phyloP scores from a whole-genome alignment of 805 yeast species.

The Cyberlindnera misumaiensis region DNA sequence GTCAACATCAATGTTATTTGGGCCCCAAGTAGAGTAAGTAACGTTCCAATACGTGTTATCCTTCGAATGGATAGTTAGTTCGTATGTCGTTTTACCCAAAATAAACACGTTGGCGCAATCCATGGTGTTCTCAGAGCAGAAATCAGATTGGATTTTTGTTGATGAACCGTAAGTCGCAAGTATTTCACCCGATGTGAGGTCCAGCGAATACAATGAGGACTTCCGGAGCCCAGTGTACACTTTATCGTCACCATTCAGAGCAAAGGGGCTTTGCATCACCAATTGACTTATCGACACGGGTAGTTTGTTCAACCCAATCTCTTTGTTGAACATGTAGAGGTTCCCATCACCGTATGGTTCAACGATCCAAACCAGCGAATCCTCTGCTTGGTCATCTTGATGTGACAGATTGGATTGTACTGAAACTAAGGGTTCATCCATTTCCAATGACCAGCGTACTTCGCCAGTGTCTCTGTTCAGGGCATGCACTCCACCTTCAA shows the following conservation, averaged over 20 bases:
- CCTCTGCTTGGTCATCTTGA: slow-evolving; percentile 13
- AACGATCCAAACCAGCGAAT: slow-evolving; percentile 66
- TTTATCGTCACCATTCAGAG: slow-evolving; percentile 62
- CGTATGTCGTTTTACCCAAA: slow-evolving; percentile 68
- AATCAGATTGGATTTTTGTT: slow-evolving; percentile 2
- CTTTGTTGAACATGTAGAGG: slow-evolving; percentile 70
- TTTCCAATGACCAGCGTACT: slow-evolving; percentile 66
- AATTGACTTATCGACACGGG: slow-evolving; percentile 77
- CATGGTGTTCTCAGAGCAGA: slow-evolving; percentile 6
- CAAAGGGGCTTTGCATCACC: slow-evolving; percentile 80
- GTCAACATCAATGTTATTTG: slow-evolving; percentile 68
- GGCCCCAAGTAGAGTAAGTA: slow-evolving; percentile 85
- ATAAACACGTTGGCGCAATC: slow-evolving; percentile 36
- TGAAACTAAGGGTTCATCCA: slow-evolving; percentile 56
- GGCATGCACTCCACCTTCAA: slow-evolving; percentile 85
- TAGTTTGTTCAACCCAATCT: slow-evolving; percentile 67
- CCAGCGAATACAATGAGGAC: slow-evolving; percentile 68
- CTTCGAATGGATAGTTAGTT: slow-evolving; percentile 69
- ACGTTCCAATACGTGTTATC: slow-evolving; percentile 76
- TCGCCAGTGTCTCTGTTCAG: slow-evolving; percentile 70
- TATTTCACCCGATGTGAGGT: slow-evolving; percentile 69
- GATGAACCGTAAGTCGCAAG: slow-evolving; percentile 59
- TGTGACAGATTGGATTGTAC: slow-evolving; percentile 22
- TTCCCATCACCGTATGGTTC: slow-evolving; percentile 87
- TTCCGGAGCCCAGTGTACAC: slow-evolving; percentile 81